Evolutionary conservation across 805 yeast species (phyloP).

Genomic region (Starmerella lactis-condensi): DNA sequence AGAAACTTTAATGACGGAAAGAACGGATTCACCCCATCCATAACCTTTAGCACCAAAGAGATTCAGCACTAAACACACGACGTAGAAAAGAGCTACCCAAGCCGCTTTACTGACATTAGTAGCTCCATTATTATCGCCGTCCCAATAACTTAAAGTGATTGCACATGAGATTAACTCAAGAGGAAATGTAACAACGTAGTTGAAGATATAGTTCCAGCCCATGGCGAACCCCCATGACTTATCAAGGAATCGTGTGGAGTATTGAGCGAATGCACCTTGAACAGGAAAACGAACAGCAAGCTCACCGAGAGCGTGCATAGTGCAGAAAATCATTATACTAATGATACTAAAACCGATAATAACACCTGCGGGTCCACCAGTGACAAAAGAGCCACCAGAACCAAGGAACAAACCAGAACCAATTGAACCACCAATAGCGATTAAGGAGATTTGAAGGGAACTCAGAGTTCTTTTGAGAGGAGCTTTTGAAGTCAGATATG

Average conservation of each 20-base stretch:
- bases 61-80: slow-evolving; percentile 31
- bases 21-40: slow-evolving; percentile 54
- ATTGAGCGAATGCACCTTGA: slow-evolving; percentile 38
- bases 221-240: slow-evolving; percentile 48
- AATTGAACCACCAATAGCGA: slow-evolving; percentile 69
- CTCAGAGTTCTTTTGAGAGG: slow-evolving; percentile 24
- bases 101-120: slow-evolving; percentile 32
- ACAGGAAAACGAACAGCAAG: slow-evolving; percentile 46
- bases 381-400: slow-evolving; percentile 30
- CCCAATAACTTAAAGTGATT: slow-evolving; percentile 37
- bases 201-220: slow-evolving; percentile 49
- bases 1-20: slow-evolving; percentile 38
- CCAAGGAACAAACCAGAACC: slow-evolving; percentile 56
- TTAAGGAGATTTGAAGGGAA: slow-evolving; percentile 31
- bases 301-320: slow-evolving; percentile 51
- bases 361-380: slow-evolving; percentile 38
- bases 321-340: slow-evolving; percentile 46
- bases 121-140: slow-evolving; percentile 21
- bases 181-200: slow-evolving; percentile 43
- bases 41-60: slow-evolving; percentile 42
- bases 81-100: slow-evolving; percentile 40
- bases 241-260: slow-evolving; percentile 40
- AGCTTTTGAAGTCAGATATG: slow-evolving; percentile 10
- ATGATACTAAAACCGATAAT: slow-evolving; percentile 41
- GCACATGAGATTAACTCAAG: slow-evolving; percentile 44